Evolutionary conservation across 108 stramenopile genomes (phyloP).

Genomic region (Skeletonema grethae): DNA sequence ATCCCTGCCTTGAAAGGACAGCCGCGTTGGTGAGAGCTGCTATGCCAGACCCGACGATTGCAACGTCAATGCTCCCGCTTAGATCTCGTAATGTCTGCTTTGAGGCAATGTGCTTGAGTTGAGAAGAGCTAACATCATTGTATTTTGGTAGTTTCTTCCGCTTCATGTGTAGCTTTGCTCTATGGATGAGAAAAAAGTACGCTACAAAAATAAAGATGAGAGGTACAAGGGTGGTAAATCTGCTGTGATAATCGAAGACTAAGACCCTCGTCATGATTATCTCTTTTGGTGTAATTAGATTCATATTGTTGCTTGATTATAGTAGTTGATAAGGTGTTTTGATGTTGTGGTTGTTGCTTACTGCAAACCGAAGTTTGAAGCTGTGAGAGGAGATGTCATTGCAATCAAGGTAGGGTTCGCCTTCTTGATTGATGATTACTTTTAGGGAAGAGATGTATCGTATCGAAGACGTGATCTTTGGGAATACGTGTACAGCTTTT

Average conservation of each 20-base stretch:
- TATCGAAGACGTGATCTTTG: too few species aligned
- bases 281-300: neutral
- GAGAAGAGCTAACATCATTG: slow-evolving; percentile 13
- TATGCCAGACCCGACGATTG: slow-evolving; percentile 55
- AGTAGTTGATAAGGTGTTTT: neutral
- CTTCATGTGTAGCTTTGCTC: slow-evolving; percentile 8
- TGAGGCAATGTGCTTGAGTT: slow-evolving; percentile 19
- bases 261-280: neutral
- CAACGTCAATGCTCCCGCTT: slow-evolving; percentile 45
- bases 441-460: too few species aligned
- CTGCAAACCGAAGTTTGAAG: too few species aligned
- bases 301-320: neutral
- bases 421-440: too few species aligned
- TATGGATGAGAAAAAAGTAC: slow-evolving; percentile 20
- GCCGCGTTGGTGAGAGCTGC: slow-evolving; percentile 47
- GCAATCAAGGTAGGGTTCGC: too few species aligned
- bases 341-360: too few species aligned
- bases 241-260: neutral
- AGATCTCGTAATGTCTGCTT: slow-evolving; percentile 14
- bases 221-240: slow-evolving; percentile 11
- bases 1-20: slow-evolving; percentile 36
- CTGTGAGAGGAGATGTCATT: too few species aligned
- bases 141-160: slow-evolving; percentile 23
- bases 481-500: too few species aligned
- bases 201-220: slow-evolving; percentile 22